A percentile compares a stretch with the other conserved stretches of the same genome.
Evolutionary conservation across 2,329 filamentous ascomycete species (phyloP).

Genomic region (Pseudogymnoascus sp.): DNA sequence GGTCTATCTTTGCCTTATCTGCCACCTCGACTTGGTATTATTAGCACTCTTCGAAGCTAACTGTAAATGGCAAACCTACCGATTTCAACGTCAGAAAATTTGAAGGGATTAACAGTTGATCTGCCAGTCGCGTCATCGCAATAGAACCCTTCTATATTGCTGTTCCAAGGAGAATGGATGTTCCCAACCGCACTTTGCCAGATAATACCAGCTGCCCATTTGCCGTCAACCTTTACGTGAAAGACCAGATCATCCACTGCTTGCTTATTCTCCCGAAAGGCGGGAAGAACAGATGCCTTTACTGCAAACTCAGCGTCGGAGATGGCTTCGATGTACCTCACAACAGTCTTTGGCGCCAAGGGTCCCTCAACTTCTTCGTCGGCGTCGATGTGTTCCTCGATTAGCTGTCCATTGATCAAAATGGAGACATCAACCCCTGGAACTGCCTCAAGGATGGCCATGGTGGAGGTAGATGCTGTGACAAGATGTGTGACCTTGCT

Average conservation of each 20-base stretch:
- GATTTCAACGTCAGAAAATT: background rate
- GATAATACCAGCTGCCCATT: no score
- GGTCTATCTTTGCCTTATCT: background rate
- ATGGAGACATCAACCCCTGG: conserved; percentile 20
- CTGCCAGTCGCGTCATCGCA: background rate
- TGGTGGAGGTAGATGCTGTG: conserved; percentile 2
- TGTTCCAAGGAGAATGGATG: background rate
- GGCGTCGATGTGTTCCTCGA: conserved; percentile 16
- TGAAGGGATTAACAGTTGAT: background rate
- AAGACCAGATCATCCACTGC: background rate
- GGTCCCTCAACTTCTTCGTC: background rate
- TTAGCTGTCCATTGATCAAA: conserved; percentile 15
- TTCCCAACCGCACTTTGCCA: no score
- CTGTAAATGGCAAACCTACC: background rate
- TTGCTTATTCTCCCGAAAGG: background rate
- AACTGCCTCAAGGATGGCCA: conserved; percentile 22
- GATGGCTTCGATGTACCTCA: background rate
- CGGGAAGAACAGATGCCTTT: background rate
- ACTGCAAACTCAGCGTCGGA: background rate
- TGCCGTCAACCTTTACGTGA: background rate
- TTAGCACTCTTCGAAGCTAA: background rate
- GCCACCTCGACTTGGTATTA: background rate
- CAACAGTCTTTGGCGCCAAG: background rate
- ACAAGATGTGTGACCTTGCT: background rate
- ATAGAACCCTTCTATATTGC: background rate